Base-by-base conservation (phyloP, 2,329 filamentous ascomycete genomes). In the Neopestalotiopsis clavispora region DNA sequence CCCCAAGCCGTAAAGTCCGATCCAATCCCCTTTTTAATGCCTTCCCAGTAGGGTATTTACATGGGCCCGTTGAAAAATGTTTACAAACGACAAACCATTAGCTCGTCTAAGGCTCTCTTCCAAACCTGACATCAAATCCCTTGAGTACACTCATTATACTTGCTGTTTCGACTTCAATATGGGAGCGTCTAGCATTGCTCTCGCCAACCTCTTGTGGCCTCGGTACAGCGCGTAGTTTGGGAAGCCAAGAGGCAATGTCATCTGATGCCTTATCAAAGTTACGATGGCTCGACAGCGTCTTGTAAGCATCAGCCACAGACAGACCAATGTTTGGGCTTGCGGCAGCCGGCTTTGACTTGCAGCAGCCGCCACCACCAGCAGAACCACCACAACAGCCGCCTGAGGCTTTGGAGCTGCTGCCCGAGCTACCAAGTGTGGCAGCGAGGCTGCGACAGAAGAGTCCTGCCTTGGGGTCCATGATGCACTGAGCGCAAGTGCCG, bases 81-180 rank as follows among this genome's bases (percentile, higher is more conserved):
- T 6, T 28, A 34, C 57, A 32, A 13, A 28, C 40, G 59, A 17
- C 14, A 38, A 17, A 62, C n/a, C 30, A 32, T n/a, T 5, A 38
- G 45, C 32, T 20, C 20, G 10, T 12, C 74, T 70, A 78, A 20
- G 73, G 71, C 38, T 78, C 80, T 68, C 81, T 77, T 17, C 90
- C 90, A 78, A 95, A 95, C 67, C 92, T 84, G 64, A 93, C 86
- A 75, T 95, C 92, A 80, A 95, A 95, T 71, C 92, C 91, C 79
- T 92, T 93, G 69, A 95, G 81, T n/a, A 94, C 92, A 57, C 91
- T 91, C 92, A 95, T 94, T 67, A 95, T 94, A 78, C 92, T 94
- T 0, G 92, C 92, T 6, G 92, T 92, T 80, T 95, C 92, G 17
- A 95, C 92, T 78, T 95, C 92, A 74, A 94, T 90, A 1, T 92